Evolutionary conservation across 306 rosid genomes (phyloP), one percentile per base, ranked within the genome.

Genomic region (Prosopis cineraria): DNA sequence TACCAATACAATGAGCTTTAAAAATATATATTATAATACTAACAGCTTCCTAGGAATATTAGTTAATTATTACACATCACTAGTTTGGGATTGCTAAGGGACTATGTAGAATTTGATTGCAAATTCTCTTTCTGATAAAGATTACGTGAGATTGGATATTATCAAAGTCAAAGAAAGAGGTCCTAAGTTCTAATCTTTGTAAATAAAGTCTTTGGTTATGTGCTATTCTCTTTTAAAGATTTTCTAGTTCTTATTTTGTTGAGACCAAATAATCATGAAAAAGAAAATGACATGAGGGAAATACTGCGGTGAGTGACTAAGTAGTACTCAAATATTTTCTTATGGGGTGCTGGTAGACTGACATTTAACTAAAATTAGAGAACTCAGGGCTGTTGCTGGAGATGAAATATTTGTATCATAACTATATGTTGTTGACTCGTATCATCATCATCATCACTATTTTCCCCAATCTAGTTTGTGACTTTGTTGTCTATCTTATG

Each of bases 31-130:
- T 40, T 67, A 40, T 24, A 12, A 34, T 10, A 50, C 31, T 63
- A 60, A 29, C 34, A 43, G 52, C 29, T 81, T 80, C 65, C 72
- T 72, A 19, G 39, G 59, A 68, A 64, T 36, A 78, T 31, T 70
- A 68, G 4, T 53, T 44, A 29, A 43, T 25, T 3, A 29, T 58
- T 78, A 17, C 71, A 27, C 36, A 48, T 31, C 16, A 47, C 66
- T 50, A 30, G 59, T 22, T 59, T 27, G 34, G 74, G 59, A 75
- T 27, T 59, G 62, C 5, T 39, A 34, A 53, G 43, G 59, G 47
- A 73, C 69, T 22, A 30, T 10, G 11, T 25, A 27, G 33, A 4
- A 56, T 19, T 25, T 56, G 33, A 24, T 25, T 24, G 34, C 14
- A 4, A 12, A 56, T 29, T 56, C 14, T 11, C 19, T 24, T 25